Percentiles rank a stretch among this genome's conserved stretches.
phyloP scores from a whole-genome alignment of 192 early-diverging fungal genomes.

The Geranomyces michiganensis region DNA sequence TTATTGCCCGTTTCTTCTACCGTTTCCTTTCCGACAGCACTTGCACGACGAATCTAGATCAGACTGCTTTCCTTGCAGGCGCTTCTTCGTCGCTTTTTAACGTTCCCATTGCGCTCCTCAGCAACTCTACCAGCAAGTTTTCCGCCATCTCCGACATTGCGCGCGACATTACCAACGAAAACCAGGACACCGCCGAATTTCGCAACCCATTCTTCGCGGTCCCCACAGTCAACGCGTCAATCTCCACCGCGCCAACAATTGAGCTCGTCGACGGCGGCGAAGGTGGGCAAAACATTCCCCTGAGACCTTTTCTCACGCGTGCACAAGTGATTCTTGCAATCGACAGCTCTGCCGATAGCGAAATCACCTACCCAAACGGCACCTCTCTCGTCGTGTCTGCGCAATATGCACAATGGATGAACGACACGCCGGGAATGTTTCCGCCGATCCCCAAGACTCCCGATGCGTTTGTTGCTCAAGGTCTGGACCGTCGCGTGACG shows the following conservation, averaged over 20 bases:
- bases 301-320: conserved; percentile 21
- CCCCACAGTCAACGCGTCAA: conserved; percentile 19
- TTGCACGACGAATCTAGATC: conserved; percentile 33
- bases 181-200: conserved; percentile 31
- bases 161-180: background rate
- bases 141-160: conserved; percentile 10
- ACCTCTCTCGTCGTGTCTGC: conserved; percentile 26
- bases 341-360: conserved; percentile 23
- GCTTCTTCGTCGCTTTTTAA: conserved; percentile 42
- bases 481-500: conserved; percentile 14
- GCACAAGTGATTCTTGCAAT: conserved; percentile 28
- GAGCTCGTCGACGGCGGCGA: conserved; percentile 41
- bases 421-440: conserved; percentile 9
- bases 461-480: conserved; percentile 27
- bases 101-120: conserved; percentile 13
- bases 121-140: background rate
- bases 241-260: background rate
- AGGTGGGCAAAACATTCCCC: conserved; percentile 36
- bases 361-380: conserved; percentile 26
- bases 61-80: conserved; percentile 31
- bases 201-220: conserved; percentile 36
- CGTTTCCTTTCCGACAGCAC: background rate
- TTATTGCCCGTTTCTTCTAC: too few species aligned
- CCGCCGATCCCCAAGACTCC: conserved; percentile 32
- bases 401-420: conserved; percentile 22